phyloP scores from a whole-genome alignment of 2,329 filamentous ascomycete genomes.

The Bretziella fagacearum region DNA sequence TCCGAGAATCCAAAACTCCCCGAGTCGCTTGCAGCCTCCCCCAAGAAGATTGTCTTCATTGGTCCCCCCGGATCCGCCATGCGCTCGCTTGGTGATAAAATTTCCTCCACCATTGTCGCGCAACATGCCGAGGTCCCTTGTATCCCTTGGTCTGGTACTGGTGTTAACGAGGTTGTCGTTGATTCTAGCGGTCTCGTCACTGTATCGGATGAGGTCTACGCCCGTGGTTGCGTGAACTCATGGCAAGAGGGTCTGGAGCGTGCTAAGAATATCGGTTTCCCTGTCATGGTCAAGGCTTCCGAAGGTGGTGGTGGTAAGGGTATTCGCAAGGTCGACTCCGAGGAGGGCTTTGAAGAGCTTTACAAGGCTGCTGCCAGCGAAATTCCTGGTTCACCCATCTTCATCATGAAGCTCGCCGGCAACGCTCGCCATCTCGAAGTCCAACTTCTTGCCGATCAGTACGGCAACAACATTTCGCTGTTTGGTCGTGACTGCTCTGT shows the following conservation, averaged over 20 bases:
- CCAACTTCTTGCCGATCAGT: conserved; percentile 92
- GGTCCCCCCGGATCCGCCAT: conserved; percentile 95
- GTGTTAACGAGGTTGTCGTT: conserved; percentile 64
- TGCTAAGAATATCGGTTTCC: conserved; percentile 85
- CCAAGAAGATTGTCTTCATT: conserved; percentile 98
- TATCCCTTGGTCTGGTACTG: conserved; percentile 98
- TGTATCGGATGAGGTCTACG: conserved; percentile 69
- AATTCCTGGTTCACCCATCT: conserved; percentile 96
- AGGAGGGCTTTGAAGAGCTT: conserved; percentile 68
- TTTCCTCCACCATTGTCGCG: conserved; percentile 96
- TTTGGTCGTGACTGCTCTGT: conserved; percentile 98
- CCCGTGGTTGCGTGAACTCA: conserved; percentile 76
- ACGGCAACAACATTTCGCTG: conserved; percentile 98
- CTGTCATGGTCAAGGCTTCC: conserved; percentile 99
- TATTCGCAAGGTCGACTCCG: conserved; percentile 82
- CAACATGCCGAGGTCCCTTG: conserved; percentile 93
- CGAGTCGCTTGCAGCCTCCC: conserved; percentile 86
- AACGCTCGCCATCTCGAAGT: conserved; percentile 95
- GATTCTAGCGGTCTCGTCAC: conserved; percentile 81
- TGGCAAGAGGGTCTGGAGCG: conserved; percentile 79
- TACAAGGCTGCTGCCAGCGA: conserved; percentile 96
- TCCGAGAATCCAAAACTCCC: conserved; percentile 97
- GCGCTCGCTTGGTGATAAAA: conserved; percentile 98
- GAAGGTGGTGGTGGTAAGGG: conserved; percentile 98
- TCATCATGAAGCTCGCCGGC: conserved; percentile 98